phyloP scores from a whole-genome alignment of 2,329 filamentous ascomycete species.

The Seiridium unicorne region DNA sequence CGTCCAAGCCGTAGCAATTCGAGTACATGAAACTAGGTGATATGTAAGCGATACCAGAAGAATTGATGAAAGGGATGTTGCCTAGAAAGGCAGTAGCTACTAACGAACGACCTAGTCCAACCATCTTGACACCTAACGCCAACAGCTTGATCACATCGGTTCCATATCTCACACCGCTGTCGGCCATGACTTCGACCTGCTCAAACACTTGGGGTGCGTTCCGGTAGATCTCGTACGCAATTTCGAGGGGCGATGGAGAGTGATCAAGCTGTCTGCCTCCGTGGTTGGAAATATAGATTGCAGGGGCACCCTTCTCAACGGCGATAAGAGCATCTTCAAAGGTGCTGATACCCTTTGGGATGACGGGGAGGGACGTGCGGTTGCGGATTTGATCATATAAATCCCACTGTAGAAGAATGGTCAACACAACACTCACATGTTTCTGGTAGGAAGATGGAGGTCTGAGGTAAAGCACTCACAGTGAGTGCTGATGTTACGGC shows the following conservation, averaged over 20 bases:
- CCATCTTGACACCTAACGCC: conserved; percentile 36
- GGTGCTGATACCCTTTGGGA: conserved; percentile 12
- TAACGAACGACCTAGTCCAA: conserved; percentile 40
- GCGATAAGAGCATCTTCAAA: conserved; percentile 9
- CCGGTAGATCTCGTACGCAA: conserved; percentile 28
- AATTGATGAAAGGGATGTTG: too few species aligned
- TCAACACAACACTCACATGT: neutral
- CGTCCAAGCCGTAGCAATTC: conserved; percentile 46
- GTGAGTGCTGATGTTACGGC: conserved; percentile 10
- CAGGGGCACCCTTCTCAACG: conserved; percentile 19
- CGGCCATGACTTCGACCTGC: conserved; percentile 33
- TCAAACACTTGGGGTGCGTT: conserved; percentile 35
- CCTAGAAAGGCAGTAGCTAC: neutral
- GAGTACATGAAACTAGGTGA: conserved; percentile 41
- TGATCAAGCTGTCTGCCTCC: conserved; percentile 40
- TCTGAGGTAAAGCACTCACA: neutral
- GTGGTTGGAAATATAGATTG: conserved; percentile 39
- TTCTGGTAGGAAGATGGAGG: neutral
- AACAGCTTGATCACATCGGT: conserved; percentile 38
- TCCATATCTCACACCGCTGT: conserved; percentile 37
- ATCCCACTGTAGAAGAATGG: conserved; percentile 3
- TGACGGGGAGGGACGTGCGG: conserved; percentile 21
- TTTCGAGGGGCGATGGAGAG: conserved; percentile 30
- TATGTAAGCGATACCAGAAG: neutral
- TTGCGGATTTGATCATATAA: conserved; percentile 14